Evolutionary conservation across 1,139 yeast species (phyloP).

Genomic region (Saccharomyces hybrid): DNA sequence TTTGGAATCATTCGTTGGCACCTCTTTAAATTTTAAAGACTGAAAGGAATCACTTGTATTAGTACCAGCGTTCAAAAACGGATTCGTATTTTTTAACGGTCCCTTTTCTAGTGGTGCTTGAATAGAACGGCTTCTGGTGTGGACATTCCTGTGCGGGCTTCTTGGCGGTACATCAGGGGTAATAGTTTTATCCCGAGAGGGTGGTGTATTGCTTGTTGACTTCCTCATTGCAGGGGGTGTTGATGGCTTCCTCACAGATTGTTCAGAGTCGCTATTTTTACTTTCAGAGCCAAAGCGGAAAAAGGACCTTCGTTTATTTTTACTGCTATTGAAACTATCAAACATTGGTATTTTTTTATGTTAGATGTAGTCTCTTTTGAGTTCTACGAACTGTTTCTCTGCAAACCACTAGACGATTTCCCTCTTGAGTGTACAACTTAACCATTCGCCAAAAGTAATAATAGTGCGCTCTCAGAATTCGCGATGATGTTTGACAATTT

Average conservation of each 20-base stretch:
- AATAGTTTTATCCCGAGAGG: not conserved
- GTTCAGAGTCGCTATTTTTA: constrained; percentile 1
- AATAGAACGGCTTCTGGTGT: not conserved
- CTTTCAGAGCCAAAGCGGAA: constrained; percentile 20
- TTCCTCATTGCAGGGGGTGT: not conserved
- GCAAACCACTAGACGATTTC: not conserved
- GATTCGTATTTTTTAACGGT: constrained; percentile 9
- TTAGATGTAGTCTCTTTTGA: not conserved
- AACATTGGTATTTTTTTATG: constrained; percentile 11
- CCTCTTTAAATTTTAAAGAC: not conserved
- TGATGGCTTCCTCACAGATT: not conserved
- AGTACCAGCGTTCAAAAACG: constrained; percentile 5
- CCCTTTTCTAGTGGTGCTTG: constrained; percentile 8
- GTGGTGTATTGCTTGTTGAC: not conserved
- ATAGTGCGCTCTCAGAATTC: not conserved
- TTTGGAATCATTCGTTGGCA: not conserved
- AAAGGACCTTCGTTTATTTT: constrained; percentile 20
- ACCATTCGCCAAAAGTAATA: not conserved
- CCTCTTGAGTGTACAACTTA: not conserved
- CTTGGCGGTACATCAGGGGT: not conserved
- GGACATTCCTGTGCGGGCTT: not conserved
- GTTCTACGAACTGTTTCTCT: not conserved
- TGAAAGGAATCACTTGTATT: not conserved
- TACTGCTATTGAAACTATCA: constrained; percentile 11
- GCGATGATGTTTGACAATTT: not conserved